Percentiles rank a stretch among this genome's conserved stretches.
Evolutionary conservation across 2,329 filamentous ascomycete species (phyloP).

Genomic region (Epicoccum sorghinum): DNA sequence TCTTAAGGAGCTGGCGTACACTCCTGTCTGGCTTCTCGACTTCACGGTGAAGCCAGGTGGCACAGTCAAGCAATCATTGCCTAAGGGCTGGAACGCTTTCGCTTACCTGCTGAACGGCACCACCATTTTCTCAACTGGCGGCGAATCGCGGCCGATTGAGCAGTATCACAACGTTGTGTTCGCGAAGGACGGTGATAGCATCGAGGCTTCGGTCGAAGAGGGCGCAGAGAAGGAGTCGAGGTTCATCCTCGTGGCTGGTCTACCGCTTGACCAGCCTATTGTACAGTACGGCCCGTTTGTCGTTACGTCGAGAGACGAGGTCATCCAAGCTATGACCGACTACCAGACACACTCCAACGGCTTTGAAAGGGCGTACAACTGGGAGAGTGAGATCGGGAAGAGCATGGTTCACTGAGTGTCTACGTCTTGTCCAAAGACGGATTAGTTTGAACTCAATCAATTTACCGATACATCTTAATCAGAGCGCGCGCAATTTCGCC

Average conservation of each 20-base stretch:
- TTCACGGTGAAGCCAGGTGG: conserved; percentile 81
- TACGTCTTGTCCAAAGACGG: too few species aligned
- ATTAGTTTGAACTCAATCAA: too few species aligned
- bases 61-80: conserved; percentile 74
- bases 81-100: conserved; percentile 86
- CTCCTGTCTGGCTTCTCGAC: conserved; percentile 95
- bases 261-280: conserved; percentile 56
- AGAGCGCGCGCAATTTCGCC: too few species aligned
- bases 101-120: conserved; percentile 82
- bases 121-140: conserved; percentile 59
- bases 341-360: conserved; percentile 46
- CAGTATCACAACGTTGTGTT: conserved; percentile 92
- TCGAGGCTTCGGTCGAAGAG: conserved; percentile 72
- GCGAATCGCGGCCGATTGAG: conserved; percentile 55
- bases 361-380: conserved; percentile 70
- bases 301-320: conserved; percentile 43
- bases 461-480: too few species aligned
- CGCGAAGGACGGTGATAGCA: conserved; percentile 75
- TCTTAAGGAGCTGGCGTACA: conserved; percentile 90
- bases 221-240: conserved; percentile 64
- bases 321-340: conserved; percentile 47
- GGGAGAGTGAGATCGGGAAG: conserved; percentile 73
- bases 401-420: conserved; percentile 35
- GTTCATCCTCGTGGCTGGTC: conserved; percentile 76
- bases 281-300: conserved; percentile 51